These are phyloP conservation scores for Vitis hybrid DNA, from an alignment of 177 flowering plant species.

Conservation along the genomic window DNA sequence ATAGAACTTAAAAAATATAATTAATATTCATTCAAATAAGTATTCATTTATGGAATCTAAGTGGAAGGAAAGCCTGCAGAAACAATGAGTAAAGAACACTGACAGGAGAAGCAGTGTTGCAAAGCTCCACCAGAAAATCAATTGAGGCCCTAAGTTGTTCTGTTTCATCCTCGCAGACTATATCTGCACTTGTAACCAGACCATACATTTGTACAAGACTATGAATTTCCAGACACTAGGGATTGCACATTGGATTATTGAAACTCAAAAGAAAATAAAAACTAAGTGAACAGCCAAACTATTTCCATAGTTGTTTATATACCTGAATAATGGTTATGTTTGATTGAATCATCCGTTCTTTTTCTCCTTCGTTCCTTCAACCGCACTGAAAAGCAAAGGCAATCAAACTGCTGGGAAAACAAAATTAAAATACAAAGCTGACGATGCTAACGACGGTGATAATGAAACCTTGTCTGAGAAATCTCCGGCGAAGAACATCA, in stretches of 20 bases:
- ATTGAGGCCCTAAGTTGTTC: slow-evolving; percentile 72
- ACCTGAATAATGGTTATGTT: slow-evolving; percentile 34
- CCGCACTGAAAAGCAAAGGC: slow-evolving; percentile 48
- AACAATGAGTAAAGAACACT: slow-evolving; percentile 15
- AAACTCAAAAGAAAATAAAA: neutral
- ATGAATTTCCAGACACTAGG: neutral
- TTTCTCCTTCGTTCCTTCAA: slow-evolving; percentile 54
- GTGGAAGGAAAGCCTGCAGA: neutral
- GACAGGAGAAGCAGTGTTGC: slow-evolving; percentile 46
- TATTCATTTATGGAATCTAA: neutral
- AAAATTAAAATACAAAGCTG: neutral
- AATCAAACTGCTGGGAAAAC: neutral
- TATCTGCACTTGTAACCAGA: slow-evolving; percentile 37
- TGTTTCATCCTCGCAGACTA: slow-evolving; percentile 42
- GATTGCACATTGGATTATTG: neutral
- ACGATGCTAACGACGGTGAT: neutral
- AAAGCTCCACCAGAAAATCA: slow-evolving; percentile 87
- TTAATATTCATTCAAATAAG: neutral
- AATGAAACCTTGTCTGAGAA: slow-evolving; percentile 75
- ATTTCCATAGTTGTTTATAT: neutral
- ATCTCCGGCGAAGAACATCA: slow-evolving; percentile 80
- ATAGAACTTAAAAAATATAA: neutral
- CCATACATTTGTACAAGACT: neutral
- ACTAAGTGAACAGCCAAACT: neutral
- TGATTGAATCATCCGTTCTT: slow-evolving; percentile 27